Percentiles rank a stretch among this genome's conserved stretches.
phyloP scores from a whole-genome alignment of 139 green algal genomes.

The Chlamydomonas schloesseri region DNA sequence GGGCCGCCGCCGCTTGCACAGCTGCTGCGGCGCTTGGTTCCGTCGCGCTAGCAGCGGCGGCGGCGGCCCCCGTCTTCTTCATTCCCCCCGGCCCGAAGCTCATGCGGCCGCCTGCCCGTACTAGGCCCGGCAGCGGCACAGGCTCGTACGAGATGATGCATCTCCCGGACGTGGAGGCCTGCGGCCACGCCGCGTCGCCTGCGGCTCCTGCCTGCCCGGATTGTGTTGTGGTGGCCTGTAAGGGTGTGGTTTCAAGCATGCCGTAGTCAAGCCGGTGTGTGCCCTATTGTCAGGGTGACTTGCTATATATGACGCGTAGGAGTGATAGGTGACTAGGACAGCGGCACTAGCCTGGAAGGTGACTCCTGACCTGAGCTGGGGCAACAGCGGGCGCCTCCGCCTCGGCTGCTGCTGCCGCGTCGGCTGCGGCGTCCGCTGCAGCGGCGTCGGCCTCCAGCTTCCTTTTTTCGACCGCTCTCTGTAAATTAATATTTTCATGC shows the following conservation, averaged over 20 bases:
- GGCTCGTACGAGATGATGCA: conserved; percentile 39
- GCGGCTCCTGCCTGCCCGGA: background rate
- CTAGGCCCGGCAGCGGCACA: background rate
- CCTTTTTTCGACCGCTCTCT: conserved; percentile 32
- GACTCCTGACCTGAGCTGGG: background rate
- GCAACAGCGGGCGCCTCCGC: background rate
- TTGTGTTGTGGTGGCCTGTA: no score
- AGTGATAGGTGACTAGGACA: no score
- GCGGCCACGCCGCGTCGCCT: background rate
- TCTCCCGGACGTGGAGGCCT: conserved; percentile 24
- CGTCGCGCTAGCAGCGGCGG: background rate
- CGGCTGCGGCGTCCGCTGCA: background rate
- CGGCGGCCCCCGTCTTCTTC: background rate
- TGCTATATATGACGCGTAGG: no score
- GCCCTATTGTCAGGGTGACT: no score
- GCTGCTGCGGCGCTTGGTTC: background rate
- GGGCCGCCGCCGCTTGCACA: background rate
- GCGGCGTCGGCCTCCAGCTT: conserved; percentile 27
- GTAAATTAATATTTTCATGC: no score
- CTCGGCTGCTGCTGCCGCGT: background rate
- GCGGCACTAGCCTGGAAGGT: no score
- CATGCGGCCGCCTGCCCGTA: conserved; percentile 4
- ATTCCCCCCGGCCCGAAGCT: background rate
- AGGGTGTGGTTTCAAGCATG: no score
- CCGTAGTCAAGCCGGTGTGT: no score